Evolutionary conservation across 2,329 filamentous ascomycete species (phyloP).

Genomic region (Capronia coronata): DNA sequence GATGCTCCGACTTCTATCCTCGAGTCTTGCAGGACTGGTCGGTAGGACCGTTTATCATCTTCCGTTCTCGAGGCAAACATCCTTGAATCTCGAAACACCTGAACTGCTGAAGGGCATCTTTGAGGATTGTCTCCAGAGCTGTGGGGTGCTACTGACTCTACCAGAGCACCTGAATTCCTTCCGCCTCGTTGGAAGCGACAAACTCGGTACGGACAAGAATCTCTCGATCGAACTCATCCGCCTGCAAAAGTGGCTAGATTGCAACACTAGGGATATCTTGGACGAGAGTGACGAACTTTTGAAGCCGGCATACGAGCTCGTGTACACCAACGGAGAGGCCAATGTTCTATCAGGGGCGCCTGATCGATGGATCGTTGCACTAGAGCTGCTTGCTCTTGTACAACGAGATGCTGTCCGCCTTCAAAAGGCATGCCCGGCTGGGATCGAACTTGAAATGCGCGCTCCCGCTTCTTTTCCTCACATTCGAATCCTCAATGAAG

Average conservation of each 20-base stretch:
- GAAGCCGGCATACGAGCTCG: conserved; percentile 53
- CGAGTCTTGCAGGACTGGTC: conserved; percentile 42
- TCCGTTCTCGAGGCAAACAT: conserved; percentile 42
- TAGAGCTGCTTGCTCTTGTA: conserved; percentile 39
- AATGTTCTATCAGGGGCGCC: conserved; percentile 47
- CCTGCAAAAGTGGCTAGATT: conserved; percentile 44
- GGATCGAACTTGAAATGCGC: conserved; percentile 19
- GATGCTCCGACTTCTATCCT: conserved; percentile 52
- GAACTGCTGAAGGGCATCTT: conserved; percentile 37
- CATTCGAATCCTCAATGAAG: conserved; percentile 24
- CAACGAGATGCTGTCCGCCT: conserved; percentile 12
- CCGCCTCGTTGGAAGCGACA: conserved; percentile 55
- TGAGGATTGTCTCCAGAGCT: conserved; percentile 42
- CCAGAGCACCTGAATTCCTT: conserved; percentile 61
- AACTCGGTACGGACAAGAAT: conserved; percentile 28
- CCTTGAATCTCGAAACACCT: conserved; percentile 32
- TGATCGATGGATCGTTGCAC: conserved; percentile 51
- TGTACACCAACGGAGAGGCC: conserved; percentile 57
- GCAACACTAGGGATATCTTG: conserved; percentile 49
- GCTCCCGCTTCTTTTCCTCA: conserved; percentile 22
- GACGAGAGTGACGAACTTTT: conserved; percentile 63
- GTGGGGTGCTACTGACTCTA: conserved; percentile 55
- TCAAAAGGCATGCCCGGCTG: neutral
- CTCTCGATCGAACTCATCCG: conserved; percentile 36
- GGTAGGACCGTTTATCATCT: conserved; percentile 42